Conservation (phyloP, 805 yeast genomes). For the Cyberlindnera americana region DNA sequence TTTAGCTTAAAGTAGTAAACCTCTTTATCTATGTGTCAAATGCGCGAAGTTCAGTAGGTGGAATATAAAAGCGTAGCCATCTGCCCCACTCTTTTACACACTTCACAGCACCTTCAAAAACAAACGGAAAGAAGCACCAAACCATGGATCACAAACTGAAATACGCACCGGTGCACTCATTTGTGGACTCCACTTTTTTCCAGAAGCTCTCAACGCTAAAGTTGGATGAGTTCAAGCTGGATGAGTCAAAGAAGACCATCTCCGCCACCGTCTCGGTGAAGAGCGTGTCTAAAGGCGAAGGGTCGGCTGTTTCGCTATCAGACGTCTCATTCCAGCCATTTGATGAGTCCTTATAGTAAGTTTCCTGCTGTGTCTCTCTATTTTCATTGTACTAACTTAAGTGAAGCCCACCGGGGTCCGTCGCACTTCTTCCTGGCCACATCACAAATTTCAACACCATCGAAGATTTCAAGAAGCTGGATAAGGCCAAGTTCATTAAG, state of each 20-base stretch:
- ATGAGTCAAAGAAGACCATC: slow-evolving; percentile 28
- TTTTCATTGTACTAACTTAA: slow-evolving; percentile 2
- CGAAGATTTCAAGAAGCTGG: slow-evolving; percentile 72
- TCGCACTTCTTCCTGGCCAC: slow-evolving; percentile 34
- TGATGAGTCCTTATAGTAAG: slow-evolving; percentile 15
- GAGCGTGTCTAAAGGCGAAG: slow-evolving; percentile 29
- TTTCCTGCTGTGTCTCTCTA: not conserved
- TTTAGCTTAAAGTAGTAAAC: not conserved
- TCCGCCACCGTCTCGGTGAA: slow-evolving; percentile 29
- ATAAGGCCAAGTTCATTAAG: slow-evolving; percentile 58
- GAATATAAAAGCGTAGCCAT: too few relatives aligned
- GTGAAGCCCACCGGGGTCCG: slow-evolving; percentile 22
- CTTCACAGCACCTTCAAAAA: too few relatives aligned
- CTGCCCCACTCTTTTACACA: too few relatives aligned
- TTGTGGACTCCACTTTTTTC: slow-evolving; percentile 86
- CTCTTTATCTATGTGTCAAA: slow-evolving; percentile 1
- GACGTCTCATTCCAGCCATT: slow-evolving; percentile 30
- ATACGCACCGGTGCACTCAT: slow-evolving; percentile 53
- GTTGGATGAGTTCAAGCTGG: slow-evolving; percentile 65
- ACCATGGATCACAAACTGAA: slow-evolving; percentile 18
- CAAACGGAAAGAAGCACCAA: too few relatives aligned
- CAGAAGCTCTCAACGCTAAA: slow-evolving; percentile 69
- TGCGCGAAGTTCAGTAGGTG: too few relatives aligned
- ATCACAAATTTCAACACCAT: slow-evolving; percentile 71
- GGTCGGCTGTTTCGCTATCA: slow-evolving; percentile 27